Evolutionary conservation across 1,284 basidiomycete genomes (phyloP).

Genomic region (Cryptococcus neoformans): DNA sequence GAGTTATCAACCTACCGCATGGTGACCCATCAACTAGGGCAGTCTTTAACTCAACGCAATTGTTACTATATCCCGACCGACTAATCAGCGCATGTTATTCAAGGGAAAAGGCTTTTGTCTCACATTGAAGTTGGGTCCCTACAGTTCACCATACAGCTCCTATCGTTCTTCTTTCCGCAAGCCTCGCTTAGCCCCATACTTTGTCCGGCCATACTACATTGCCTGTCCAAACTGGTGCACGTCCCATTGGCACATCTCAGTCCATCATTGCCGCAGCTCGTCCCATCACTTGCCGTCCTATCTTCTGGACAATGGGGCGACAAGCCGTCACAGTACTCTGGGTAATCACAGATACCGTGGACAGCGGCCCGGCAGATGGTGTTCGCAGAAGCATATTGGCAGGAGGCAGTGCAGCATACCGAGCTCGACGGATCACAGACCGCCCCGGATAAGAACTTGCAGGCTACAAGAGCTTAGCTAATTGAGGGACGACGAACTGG

Average conservation of each 20-base stretch:
- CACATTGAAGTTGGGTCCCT: conserved; percentile 60
- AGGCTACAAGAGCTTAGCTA: conserved; percentile 48
- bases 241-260: conserved; percentile 74
- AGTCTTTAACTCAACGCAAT: conserved; percentile 73
- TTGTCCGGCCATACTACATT: conserved; percentile 72
- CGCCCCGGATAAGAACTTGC: conserved; percentile 69
- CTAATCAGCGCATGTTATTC: not conserved
- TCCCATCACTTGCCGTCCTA: conserved; percentile 64
- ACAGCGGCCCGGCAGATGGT: conserved; percentile 67
- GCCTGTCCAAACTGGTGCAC: conserved; percentile 72
- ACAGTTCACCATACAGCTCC: conserved; percentile 71
- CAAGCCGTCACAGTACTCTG: conserved; percentile 74
- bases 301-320: conserved; percentile 72
- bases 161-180: conserved; percentile 64
- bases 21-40: conserved; percentile 78
- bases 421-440: conserved; percentile 77
- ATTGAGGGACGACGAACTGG: not conserved
- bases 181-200: conserved; percentile 64
- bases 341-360: conserved; percentile 67
- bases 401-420: conserved; percentile 70
- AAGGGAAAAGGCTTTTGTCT: not conserved
- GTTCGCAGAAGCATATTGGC: conserved; percentile 64
- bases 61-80: conserved; percentile 44
- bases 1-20: conserved; percentile 56
- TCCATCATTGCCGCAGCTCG: conserved; percentile 61